Evolutionary conservation across 495 filamentous ascomycete genomes (phyloP).

Genomic region (Penicillium cataractarum): DNA sequence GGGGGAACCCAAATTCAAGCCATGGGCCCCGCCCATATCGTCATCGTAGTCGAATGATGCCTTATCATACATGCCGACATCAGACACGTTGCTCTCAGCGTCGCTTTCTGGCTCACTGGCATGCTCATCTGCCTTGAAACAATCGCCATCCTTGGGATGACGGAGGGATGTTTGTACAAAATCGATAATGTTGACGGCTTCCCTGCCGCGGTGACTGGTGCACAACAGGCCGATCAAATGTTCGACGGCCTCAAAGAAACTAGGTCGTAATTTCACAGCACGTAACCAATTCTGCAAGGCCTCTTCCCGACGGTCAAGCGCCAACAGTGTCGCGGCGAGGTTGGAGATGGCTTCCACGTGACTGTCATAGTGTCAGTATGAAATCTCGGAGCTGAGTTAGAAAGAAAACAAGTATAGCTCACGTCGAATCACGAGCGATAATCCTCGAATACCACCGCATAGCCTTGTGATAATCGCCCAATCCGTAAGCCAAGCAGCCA

Average conservation of each 20-base stretch:
- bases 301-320: slow-evolving; percentile 78
- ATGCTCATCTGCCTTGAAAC: slow-evolving; percentile 54
- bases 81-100: slow-evolving; percentile 54
- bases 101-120: slow-evolving; percentile 60
- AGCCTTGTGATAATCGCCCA: slow-evolving; percentile 85
- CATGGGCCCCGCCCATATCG: slow-evolving; percentile 40
- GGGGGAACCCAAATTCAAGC: slow-evolving; percentile 30
- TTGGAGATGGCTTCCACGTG: slow-evolving; percentile 97
- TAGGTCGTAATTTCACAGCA: slow-evolving; percentile 80
- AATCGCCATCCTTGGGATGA: slow-evolving; percentile 51
- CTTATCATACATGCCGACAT: slow-evolving; percentile 57
- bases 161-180: slow-evolving; percentile 81
- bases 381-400: background rate
- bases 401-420: slow-evolving; percentile 33
- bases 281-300: slow-evolving; percentile 85
- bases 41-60: slow-evolving; percentile 61
- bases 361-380: slow-evolving; percentile 44
- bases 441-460: slow-evolving; percentile 89
- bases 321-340: slow-evolving; percentile 84
- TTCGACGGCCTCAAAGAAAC: slow-evolving; percentile 95
- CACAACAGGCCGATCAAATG: slow-evolving; percentile 90
- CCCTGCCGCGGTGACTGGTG: slow-evolving; percentile 75
- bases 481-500: slow-evolving; percentile 90
- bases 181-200: slow-evolving; percentile 88
- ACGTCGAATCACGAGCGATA: slow-evolving; percentile 78